Evolutionary conservation across 176 grass and related monocot species (phyloP), one percentile per base, ranked within the genome.

Genomic region (Oryza glaberrima): DNA sequence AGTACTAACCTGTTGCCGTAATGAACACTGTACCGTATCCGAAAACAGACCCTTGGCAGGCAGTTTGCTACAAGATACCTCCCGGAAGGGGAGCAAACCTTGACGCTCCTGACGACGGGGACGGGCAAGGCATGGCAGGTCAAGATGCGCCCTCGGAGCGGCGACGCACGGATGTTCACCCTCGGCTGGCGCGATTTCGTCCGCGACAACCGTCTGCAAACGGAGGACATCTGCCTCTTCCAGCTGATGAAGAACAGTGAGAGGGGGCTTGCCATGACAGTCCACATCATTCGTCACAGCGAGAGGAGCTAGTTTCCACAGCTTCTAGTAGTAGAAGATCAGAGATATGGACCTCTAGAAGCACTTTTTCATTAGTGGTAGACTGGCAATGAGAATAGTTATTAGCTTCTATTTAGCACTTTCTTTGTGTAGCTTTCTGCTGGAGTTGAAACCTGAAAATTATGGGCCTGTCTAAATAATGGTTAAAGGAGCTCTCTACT

Each of bases 141-240:
- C 8, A 17, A 81, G 48, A 46, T 87, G 63, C 3, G 16, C 38
- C 47, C 48, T 0, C 45, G 66, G 35, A 71, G 1, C 20, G 51
- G 52, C 7, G 9, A 20, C 13, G 34, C 1, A 0, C 36, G 14
- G 16, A 25, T 12, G 11, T 4, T 82, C 23, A 19, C 23, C 56
- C 12, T 5, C 8, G 81, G 70, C 1, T 91, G 69, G 81, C 22
- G 67, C 4, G 72, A 68, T 3, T 90, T 90, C 1, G 79, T 86
- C 40, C 19, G 5, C 10, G 88, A 83, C 36, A 90, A 90, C 69
- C 67, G 14, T 15, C 64, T 91, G 64, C 32, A 16, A 23, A 19
- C 80, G 1, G 64, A 71, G 6, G 81, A 91, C 28, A 84, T 91
- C 47, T 91, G 85, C 35, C 56, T 91, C 49, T 91, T 88, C 45